Base-by-base conservation (phyloP, 345 rosid species). In the Populus deltoides region DNA sequence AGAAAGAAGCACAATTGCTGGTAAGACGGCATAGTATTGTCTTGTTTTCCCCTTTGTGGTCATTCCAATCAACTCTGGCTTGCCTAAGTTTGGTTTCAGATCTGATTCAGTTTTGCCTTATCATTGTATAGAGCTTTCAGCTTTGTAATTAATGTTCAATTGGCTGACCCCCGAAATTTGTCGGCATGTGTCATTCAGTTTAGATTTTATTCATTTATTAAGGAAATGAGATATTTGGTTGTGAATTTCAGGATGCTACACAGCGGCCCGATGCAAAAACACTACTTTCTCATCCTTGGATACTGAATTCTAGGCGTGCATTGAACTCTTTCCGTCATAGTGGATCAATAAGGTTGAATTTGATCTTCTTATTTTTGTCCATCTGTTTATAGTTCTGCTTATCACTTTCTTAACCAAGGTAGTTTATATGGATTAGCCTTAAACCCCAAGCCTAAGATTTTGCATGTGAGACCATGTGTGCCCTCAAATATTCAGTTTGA, bases 221-320 rank as follows among this genome's bases (percentile, higher is more conserved):
- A 57, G 24, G 63, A 59, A 70, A 63, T 36, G 62, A 69, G 73
- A 27, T 29, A 18, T 77, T 71, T 76, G 68, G 70, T 81, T 79
- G 75, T 65, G 25, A 79, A 35, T 83, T 81, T 63, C 87, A 97
- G 99, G 99, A 97, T 90, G 92, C 99, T 70, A 90, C 98, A 72
- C 94, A 92, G 85, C 89, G 99, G 85, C 98, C 99, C 70, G 99
- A 97, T 90, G 99, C 99, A 71, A 94, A 97, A 86, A 91, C 97
- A n/a, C 78, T 97, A 75, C 97, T 97, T 79, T 97, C 98, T 82
- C 99, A 97, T 83, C 93, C 98, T 81, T 97, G 99, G 99, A 94
- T 97, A 86, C 91, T 86, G 76, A 94, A 92, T 77, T 91, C 86
- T 80, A 88, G 93, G 82, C 94, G 94, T 71, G 95, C 91, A 57